These are phyloP conservation scores for Aspergillus costaricaensis DNA, from an alignment of 2,329 filamentous ascomycete species.

Conservation along the genomic window DNA sequence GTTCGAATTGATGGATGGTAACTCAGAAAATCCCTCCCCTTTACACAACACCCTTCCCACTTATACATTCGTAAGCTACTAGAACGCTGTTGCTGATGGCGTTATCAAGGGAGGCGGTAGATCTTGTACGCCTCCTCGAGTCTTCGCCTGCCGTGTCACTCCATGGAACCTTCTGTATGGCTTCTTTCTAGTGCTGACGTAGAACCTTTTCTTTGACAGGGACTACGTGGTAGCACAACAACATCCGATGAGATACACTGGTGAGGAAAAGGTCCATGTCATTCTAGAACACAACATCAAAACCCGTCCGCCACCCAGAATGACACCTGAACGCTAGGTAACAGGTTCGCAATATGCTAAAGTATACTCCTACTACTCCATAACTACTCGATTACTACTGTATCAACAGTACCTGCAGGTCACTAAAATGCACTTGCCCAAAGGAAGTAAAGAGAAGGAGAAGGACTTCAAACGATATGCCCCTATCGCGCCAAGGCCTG, in stretches of 20 bases:
- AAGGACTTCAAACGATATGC: not conserved
- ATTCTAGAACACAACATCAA: not conserved
- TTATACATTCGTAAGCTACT: not conserved
- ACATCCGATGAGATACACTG: not conserved
- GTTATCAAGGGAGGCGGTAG: not conserved
- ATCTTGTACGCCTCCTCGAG: conserved; percentile 4
- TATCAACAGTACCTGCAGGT: not conserved
- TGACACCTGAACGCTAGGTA: not conserved
- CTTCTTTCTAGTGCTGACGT: conserved; percentile 5
- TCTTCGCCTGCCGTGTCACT: conserved; percentile 11
- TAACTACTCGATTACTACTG: not conserved
- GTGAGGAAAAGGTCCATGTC: not conserved
- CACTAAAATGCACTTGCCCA: not conserved
- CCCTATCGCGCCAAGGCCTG: not conserved
- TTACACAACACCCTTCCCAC: not conserved
- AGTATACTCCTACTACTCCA: not conserved
- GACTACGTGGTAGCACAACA: not conserved
- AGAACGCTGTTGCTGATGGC: not conserved
- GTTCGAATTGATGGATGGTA: conserved; percentile 2
- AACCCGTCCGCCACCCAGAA: not conserved
- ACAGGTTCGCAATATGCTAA: not conserved
- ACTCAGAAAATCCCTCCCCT: not conserved
- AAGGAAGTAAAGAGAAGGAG: not conserved
- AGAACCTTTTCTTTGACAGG: not conserved
- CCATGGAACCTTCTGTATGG: conserved; percentile 8